Evolutionary conservation across 495 filamentous ascomycete genomes (phyloP), one percentile per base, ranked within the genome.

Genomic region (Penicillium malachiteum): DNA sequence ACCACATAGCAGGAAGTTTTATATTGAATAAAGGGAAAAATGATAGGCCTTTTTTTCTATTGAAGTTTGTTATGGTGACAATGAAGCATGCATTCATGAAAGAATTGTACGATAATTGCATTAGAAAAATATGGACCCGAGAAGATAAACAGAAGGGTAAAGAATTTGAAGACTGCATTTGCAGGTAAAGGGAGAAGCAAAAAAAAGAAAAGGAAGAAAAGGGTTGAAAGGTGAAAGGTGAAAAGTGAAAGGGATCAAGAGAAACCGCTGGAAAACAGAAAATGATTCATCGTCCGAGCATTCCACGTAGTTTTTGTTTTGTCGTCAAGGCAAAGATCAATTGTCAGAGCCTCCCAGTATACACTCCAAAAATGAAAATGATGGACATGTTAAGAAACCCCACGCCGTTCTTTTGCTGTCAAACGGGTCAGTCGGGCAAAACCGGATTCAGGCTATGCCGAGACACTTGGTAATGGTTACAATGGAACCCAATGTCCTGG

Each of bases 51-150:
- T 26, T 4, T 4, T 26, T 26, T 4, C 21, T 26, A 26, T 26
- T 26, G 21, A 26, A 26, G 21, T 26, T 26, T 26, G 21, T 4
- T 26, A 26, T 26, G 21, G 4, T 26, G 21, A 26, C 21, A 26
- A 26, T 26, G 2, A 4, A 26, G 21, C 21, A 26, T 26, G 21
- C 21, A 35, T 37, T 48, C 17, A 21, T 17, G 21, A 14, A 44
- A 52, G 55, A 54, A 57, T 60, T 52, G 50, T 57, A 59, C 52
- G 42, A 55, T 39, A 62, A 50, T 50, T 61, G 48, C 59, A 64
- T 64, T 70, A 55, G 52, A 62, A 64, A 55, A 62, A 68, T 66
- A 66, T 64, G 49, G 53, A 61, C 62, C 64, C 67, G 61, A 67
- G 64, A 62, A 38, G 40, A 58, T 56, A 55, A 49, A 62, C 61